Conservation (phyloP, 495 filamentous ascomycete species). For the Penicillium herquei region DNA sequence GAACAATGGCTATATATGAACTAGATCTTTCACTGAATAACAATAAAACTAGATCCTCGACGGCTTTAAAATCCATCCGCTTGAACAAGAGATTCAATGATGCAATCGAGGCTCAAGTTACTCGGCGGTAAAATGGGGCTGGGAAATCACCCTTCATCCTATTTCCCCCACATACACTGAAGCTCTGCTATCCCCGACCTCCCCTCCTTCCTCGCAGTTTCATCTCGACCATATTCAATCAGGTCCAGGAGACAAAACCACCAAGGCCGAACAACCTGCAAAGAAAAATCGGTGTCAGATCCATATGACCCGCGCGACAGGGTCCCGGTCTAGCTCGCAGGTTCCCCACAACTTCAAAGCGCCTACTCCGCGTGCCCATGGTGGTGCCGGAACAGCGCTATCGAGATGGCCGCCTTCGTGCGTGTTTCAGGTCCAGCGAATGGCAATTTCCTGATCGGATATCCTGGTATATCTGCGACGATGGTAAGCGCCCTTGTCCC, state of each 20-base stretch:
- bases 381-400: slow-evolving; percentile 39
- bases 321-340: slow-evolving; percentile 28
- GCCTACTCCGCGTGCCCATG: slow-evolving; percentile 42
- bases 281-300: background rate
- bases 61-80: background rate
- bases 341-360: slow-evolving; percentile 32
- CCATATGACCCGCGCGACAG: slow-evolving; percentile 37
- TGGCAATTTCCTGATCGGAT: slow-evolving; percentile 93
- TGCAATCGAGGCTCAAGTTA: slow-evolving; percentile 20
- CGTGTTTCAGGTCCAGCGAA: slow-evolving; percentile 97
- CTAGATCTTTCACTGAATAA: background rate
- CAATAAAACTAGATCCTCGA: background rate
- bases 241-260: background rate
- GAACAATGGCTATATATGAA: too few species aligned
- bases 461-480: slow-evolving; percentile 96
- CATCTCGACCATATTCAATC: background rate
- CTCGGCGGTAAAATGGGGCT: slow-evolving; percentile 9
- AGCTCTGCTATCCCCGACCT: slow-evolving; percentile 3
- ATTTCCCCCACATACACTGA: background rate
- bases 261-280: background rate
- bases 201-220: slow-evolving; percentile 3
- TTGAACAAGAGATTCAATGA: background rate
- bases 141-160: slow-evolving; percentile 8
- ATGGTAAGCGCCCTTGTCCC: slow-evolving; percentile 60
- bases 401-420: slow-evolving; percentile 83